phyloP scores from a whole-genome alignment of 2,329 filamentous ascomycete species.

The Chaetomiaceae sp. region DNA sequence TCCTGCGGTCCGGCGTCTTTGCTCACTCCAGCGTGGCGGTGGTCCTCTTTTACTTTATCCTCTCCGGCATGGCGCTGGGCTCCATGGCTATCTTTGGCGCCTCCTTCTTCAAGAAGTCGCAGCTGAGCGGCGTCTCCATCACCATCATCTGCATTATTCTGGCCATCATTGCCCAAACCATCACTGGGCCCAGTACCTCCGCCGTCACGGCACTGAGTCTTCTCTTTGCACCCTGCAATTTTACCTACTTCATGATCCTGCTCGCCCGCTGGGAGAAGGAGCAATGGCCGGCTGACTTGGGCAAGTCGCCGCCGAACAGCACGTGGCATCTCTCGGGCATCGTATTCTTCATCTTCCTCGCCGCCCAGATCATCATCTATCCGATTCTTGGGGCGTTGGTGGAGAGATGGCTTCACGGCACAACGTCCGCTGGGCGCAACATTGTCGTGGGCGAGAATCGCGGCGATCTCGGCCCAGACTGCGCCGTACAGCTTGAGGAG shows the following conservation, averaged over 20 bases:
- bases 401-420: slow-evolving; percentile 72
- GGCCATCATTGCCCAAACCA: slow-evolving; percentile 75
- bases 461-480: slow-evolving; percentile 30
- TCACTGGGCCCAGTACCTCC: slow-evolving; percentile 56
- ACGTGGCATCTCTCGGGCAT: slow-evolving; percentile 69
- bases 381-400: slow-evolving; percentile 69
- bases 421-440: slow-evolving; percentile 57
- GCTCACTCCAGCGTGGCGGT: slow-evolving; percentile 57
- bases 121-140: slow-evolving; percentile 78
- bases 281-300: slow-evolving; percentile 55
- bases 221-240: slow-evolving; percentile 83
- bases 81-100: slow-evolving; percentile 79
- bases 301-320: slow-evolving; percentile 56
- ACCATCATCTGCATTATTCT: slow-evolving; percentile 69
- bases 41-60: slow-evolving; percentile 67
- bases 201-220: slow-evolving; percentile 66
- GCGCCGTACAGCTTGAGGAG: slow-evolving; percentile 63
- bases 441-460: slow-evolving; percentile 37
- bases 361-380: slow-evolving; percentile 73
- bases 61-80: slow-evolving; percentile 70
- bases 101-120: slow-evolving; percentile 79
- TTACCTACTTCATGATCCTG: slow-evolving; percentile 72
- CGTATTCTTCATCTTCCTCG: slow-evolving; percentile 70
- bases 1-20: slow-evolving; percentile 61
- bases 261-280: slow-evolving; percentile 72